Evolutionary conservation across 176 grass and related monocot genomes (phyloP).

Genomic region (Panicum miliaceum): DNA sequence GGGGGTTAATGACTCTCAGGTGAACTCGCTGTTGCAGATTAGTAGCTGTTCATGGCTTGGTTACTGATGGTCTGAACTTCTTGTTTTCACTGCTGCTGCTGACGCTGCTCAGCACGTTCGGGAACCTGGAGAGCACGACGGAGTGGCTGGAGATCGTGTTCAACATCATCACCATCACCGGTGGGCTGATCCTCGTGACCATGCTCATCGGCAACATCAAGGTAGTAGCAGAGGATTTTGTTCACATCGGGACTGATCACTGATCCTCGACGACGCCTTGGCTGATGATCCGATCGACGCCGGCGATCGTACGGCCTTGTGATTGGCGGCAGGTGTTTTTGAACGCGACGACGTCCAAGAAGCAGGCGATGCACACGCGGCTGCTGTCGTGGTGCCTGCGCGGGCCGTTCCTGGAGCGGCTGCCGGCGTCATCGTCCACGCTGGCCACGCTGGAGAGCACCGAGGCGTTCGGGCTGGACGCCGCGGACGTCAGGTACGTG

Average conservation of each 20-base stretch:
- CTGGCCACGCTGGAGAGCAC: constrained; percentile 74
- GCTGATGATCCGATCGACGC: background rate
- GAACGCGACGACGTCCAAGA: constrained; percentile 91
- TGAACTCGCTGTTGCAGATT: background rate
- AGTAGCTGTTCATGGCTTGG: background rate
- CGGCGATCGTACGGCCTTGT: background rate
- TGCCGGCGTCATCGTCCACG: constrained; percentile 82
- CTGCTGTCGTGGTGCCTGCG: constrained; percentile 91
- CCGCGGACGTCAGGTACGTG: constrained; percentile 82
- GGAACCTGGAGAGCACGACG: constrained; percentile 87
- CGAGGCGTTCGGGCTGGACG: constrained; percentile 89
- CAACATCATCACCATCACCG: constrained; percentile 92
- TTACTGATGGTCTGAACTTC: background rate
- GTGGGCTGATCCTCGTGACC: constrained; percentile 76
- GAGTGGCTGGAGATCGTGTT: constrained; percentile 97
- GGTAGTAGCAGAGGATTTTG: background rate
- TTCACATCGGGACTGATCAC: too few species aligned
- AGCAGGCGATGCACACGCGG: constrained; percentile 79
- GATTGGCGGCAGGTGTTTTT: constrained; percentile 54
- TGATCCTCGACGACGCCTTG: background rate
- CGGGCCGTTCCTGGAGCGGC: constrained; percentile 70
- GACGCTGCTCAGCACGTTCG: constrained; percentile 67
- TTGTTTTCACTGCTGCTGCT: background rate
- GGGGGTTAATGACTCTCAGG: constrained; percentile 81
- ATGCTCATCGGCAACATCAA: constrained; percentile 99